Evolutionary conservation across 352 stramenopile species (phyloP).

Genomic region (Aphanomyces astaci): DNA sequence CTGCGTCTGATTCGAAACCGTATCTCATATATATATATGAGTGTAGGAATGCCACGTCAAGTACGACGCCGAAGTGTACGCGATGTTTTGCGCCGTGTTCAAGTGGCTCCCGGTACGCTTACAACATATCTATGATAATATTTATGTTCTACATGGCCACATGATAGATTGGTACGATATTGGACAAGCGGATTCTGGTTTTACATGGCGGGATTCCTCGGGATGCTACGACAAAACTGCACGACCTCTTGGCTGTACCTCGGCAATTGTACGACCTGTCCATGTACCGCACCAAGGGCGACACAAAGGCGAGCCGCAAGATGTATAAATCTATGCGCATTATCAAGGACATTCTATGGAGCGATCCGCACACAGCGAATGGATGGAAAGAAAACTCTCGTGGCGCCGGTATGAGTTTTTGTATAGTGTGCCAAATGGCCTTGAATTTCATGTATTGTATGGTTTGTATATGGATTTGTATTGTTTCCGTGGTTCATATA

Average conservation of each 20-base stretch:
- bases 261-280: constrained; percentile 59
- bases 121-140: too few relatives aligned
- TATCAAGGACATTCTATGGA: constrained; percentile 79
- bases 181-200: constrained; percentile 67
- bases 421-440: too few relatives aligned
- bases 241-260: constrained; percentile 53
- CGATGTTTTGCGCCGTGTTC: constrained; percentile 79
- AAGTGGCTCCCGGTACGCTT: constrained; percentile 40
- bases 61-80: constrained; percentile 69
- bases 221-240: constrained; percentile 38
- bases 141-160: too few relatives aligned
- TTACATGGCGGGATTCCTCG: constrained; percentile 71
- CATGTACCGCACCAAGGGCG: constrained; percentile 49
- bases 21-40: too few relatives aligned
- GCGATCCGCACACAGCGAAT: constrained; percentile 53
- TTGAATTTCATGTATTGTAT: too few relatives aligned
- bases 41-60: constrained; percentile 62
- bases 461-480: too few relatives aligned
- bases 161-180: constrained; percentile 55
- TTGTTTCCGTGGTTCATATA: too few relatives aligned
- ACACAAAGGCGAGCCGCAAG: constrained; percentile 39
- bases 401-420: constrained; percentile 49
- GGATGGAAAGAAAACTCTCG: constrained; percentile 77
- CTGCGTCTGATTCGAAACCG: background rate
- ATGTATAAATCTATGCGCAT: constrained; percentile 40